Evolutionary conservation across 441 rosid genomes (phyloP), one percentile per base, ranked within the genome.

Genomic region (Geranium incanum): DNA sequence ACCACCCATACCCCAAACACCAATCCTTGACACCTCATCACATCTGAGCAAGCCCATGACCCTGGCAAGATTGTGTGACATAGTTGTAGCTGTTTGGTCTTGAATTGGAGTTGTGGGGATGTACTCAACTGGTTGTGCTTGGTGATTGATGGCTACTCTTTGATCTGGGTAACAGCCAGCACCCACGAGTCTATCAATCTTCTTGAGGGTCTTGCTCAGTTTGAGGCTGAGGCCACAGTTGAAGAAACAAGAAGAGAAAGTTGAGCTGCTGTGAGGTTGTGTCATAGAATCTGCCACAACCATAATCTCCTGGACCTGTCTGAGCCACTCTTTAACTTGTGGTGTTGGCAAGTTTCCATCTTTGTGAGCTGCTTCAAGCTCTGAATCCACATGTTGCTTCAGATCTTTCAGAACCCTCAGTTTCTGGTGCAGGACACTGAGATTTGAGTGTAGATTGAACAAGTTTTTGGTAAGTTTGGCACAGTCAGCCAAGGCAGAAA

Each of bases 61-160:
- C 60, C n/a, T 62, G 0, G 66, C 68, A 39, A 70, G 41, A 9
- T 12, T 66, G 43, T 60, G 9, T 33, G 68, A 72, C 43, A 76
- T 15, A 0, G 76, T 69, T 13, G 9, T 13, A 8, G 9, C 6
- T 5, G 73, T 7, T 28, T 70, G 73, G 52, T 28, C 67, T 71
- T 71, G 62, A 28, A 83, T 72, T 0, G 79, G 79, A 45, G 81
- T 78, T 36, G 78, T 68, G 21, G 78, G 81, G 36, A 83, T 69
- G 67, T 65, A 70, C 72, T 83, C 81, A 11, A 74, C 78, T 3
- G 66, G 8, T 62, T 6, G 52, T 63, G 74, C 23, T 37, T 16
- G 23, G 68, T 71, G 13, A 28, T 37, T 52, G 11, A 11, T 55
- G 13, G 70, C 39, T 71, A 73, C 60, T 45, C 67, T 15, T 70